Conservation (phyloP, 1,284 basidiomycete genomes). For the Cutaneotrichosporon cyanovorans region DNA sequence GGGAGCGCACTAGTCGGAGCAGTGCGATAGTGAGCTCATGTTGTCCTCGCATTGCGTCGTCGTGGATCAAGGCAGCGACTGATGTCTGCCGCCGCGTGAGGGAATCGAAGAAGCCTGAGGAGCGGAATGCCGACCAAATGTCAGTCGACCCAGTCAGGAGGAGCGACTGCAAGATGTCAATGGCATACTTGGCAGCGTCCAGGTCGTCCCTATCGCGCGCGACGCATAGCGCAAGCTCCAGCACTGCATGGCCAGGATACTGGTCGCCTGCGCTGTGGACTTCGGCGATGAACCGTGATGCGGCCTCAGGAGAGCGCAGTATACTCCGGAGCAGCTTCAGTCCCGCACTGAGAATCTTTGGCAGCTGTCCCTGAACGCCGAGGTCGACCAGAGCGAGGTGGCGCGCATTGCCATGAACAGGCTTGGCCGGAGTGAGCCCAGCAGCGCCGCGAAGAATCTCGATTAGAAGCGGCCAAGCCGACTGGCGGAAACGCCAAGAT, state of each 20-base stretch:
- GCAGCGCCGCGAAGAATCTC: constrained; percentile 31
- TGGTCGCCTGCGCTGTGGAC: background rate
- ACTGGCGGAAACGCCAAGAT: constrained; percentile 22
- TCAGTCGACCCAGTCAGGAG: constrained; percentile 21
- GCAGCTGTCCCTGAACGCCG: constrained; percentile 21
- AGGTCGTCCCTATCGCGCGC: constrained; percentile 11
- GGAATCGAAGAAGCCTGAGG: constrained; percentile 34
- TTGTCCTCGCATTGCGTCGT: constrained; percentile 26
- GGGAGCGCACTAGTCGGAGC: constrained; percentile 28
- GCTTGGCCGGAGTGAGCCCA: constrained; percentile 19
- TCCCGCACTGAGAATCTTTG: constrained; percentile 23
- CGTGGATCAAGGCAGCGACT: constrained; percentile 26
- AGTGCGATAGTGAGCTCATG: constrained; percentile 31
- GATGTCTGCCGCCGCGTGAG: constrained; percentile 23
- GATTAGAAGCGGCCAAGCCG: constrained; percentile 30
- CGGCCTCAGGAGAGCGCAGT: constrained; percentile 19
- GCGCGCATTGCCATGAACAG: background rate
- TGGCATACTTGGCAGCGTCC: constrained; percentile 19
- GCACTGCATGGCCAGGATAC: constrained; percentile 18
- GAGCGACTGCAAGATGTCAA: constrained; percentile 32
- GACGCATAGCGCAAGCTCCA: constrained; percentile 26
- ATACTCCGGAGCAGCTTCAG: constrained; percentile 26
- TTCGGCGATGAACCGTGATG: constrained; percentile 3
- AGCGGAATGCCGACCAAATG: constrained; percentile 29
- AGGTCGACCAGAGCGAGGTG: constrained; percentile 28